Conservation (phyloP, 1,284 basidiomycete species). For the Malassezia brasiliensis region DNA sequence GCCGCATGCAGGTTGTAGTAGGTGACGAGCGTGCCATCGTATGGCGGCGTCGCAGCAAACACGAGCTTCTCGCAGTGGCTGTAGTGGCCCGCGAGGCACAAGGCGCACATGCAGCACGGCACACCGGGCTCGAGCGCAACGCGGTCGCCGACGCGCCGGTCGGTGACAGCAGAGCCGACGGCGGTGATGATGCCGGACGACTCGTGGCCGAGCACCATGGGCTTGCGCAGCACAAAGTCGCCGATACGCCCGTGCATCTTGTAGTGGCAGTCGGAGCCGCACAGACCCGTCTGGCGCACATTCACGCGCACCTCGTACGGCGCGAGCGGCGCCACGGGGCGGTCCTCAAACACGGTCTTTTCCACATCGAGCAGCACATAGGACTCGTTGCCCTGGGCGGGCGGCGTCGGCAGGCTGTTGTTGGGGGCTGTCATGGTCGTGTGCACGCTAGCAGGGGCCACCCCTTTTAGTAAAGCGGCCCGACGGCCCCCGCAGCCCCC, state of each 20-base stretch:
- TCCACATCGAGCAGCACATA: conserved; percentile 68
- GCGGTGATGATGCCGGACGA: conserved; percentile 54
- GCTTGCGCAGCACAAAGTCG: conserved; percentile 64
- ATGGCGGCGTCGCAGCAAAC: conserved; percentile 80
- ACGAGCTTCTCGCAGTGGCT: conserved; percentile 58
- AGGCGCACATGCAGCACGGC: conserved; percentile 60
- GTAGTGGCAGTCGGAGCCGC: conserved; percentile 57
- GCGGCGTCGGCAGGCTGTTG: conserved; percentile 33
- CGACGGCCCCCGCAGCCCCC: too few species aligned
- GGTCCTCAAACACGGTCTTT: conserved; percentile 64
- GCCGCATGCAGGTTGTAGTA: conserved; percentile 50
- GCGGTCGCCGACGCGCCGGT: conserved; percentile 69
- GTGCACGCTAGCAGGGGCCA: neutral
- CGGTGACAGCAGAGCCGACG: conserved; percentile 64
- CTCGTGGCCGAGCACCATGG: conserved; percentile 66
- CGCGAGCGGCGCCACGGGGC: conserved; percentile 58
- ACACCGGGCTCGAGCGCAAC: conserved; percentile 78
- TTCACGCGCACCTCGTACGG: conserved; percentile 75
- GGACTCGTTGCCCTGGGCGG: conserved; percentile 56
- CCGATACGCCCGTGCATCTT: conserved; percentile 48
- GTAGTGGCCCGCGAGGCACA: conserved; percentile 45
- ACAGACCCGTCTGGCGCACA: conserved; percentile 79
- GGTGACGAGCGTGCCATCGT: conserved; percentile 73
- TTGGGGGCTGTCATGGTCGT: conserved; percentile 15
- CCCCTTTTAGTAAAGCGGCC: too few species aligned